phyloP scores from a whole-genome alignment of 2,329 filamentous ascomycete genomes.

The Talaromyces sp. region DNA sequence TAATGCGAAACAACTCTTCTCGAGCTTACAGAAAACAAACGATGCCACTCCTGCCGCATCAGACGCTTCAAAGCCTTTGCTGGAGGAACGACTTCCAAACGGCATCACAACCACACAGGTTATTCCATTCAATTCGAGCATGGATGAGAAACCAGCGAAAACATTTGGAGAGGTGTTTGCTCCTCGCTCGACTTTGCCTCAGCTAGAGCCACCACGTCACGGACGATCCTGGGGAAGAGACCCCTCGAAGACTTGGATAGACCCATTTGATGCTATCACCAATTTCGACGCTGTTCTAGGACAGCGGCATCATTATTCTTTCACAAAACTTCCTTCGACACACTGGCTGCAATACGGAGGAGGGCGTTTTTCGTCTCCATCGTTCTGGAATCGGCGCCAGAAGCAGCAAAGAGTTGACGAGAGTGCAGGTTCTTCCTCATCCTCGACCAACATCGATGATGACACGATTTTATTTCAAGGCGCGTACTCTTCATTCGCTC shows the following conservation, averaged over 20 bases:
- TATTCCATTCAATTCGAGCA: constrained; percentile 44
- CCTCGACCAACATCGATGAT: constrained; percentile 25
- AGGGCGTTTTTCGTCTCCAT: constrained; percentile 30
- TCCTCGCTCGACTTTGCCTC: constrained; percentile 31
- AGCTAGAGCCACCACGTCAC: constrained; percentile 36
- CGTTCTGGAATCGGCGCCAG: constrained; percentile 33
- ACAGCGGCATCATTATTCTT: constrained; percentile 36
- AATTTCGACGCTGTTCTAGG: constrained; percentile 28
- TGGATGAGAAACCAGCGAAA: constrained; percentile 24
- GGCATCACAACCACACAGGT: constrained; percentile 68
- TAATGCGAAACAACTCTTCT: constrained; percentile 74
- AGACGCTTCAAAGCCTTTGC: constrained; percentile 37
- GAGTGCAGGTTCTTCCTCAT: constrained; percentile 13
- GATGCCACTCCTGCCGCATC: constrained; percentile 30
- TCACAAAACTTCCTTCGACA: constrained; percentile 33
- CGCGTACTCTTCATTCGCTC: constrained; percentile 46
- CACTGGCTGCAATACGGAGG: constrained; percentile 42
- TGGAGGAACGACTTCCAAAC: constrained; percentile 64
- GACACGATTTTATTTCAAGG: constrained; percentile 34
- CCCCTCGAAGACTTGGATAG: constrained; percentile 32
- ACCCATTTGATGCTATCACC: constrained; percentile 34
- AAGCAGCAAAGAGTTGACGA: constrained; percentile 21
- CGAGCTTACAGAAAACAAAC: constrained; percentile 63
- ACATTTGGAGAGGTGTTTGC: constrained; percentile 43
- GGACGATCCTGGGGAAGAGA: constrained; percentile 27